Percentiles rank a stretch among this genome's conserved stretches.
Conservation (phyloP, 2,329 filamentous ascomycete species). For the Fusarium burgessii region DNA sequence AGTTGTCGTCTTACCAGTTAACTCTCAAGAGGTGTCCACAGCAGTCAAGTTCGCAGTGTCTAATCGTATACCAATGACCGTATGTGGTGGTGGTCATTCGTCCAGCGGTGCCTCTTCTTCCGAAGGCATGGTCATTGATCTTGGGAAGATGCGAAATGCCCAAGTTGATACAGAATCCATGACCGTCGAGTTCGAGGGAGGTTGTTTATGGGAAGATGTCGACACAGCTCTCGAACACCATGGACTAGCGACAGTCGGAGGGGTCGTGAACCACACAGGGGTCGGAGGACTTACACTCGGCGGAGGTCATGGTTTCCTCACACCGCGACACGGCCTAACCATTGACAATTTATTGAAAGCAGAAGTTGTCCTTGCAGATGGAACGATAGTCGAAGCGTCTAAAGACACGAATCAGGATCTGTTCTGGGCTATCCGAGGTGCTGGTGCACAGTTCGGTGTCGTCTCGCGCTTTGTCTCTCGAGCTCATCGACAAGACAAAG, state of each 20-base stretch:
- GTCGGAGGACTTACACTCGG: slow-evolving; percentile 69
- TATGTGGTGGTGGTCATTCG: slow-evolving; percentile 67
- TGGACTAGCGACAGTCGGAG: slow-evolving; percentile 68
- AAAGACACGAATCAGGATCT: slow-evolving; percentile 56
- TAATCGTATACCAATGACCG: slow-evolving; percentile 60
- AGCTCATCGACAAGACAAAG: slow-evolving; percentile 46
- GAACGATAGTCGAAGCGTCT: slow-evolving; percentile 53
- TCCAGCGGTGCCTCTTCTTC: slow-evolving; percentile 63
- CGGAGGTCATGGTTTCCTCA: slow-evolving; percentile 70
- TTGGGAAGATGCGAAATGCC: slow-evolving; percentile 63
- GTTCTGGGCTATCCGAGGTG: slow-evolving; percentile 63
- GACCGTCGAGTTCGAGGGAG: slow-evolving; percentile 62
- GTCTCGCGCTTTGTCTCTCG: slow-evolving; percentile 52
- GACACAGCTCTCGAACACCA: slow-evolving; percentile 62
- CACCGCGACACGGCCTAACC: slow-evolving; percentile 64
- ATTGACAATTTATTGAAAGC: slow-evolving; percentile 57
- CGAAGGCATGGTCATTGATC: slow-evolving; percentile 66
- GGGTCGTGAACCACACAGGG: slow-evolving; percentile 72
- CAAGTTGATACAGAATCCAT: slow-evolving; percentile 58
- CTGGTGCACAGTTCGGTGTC: slow-evolving; percentile 60
- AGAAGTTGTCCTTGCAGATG: slow-evolving; percentile 55
- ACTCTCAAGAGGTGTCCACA: slow-evolving; percentile 50
- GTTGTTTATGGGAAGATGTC: slow-evolving; percentile 65
- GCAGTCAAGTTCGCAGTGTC: slow-evolving; percentile 41
- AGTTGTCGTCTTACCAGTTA: slow-evolving; percentile 55